Evolutionary conservation across 306 rosid genomes (phyloP), one percentile per base, ranked within the genome.

Genomic region (Vicia sativa): DNA sequence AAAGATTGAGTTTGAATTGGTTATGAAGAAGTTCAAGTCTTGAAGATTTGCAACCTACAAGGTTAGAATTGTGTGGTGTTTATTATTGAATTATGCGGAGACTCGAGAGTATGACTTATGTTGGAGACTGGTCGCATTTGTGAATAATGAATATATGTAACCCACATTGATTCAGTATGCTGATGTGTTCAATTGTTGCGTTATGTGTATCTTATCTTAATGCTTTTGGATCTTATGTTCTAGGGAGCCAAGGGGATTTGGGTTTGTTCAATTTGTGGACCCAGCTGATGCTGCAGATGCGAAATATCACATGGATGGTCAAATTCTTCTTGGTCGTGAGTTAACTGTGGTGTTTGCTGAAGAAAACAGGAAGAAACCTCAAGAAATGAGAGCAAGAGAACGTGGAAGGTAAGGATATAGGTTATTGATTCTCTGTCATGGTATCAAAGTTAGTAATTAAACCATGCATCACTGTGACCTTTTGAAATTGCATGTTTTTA

Each of bases 221-320:
- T 25, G 11, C 48, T 8, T 12, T 10, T 42, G 49, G 19, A 35
- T 70, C 31, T 67, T 50, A 15, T 82, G 82, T 48, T 78, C 53
- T 81, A 89, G 95, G 77, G 85, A 86, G 38, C 95, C 95, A 5
- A 87, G 90, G 46, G 95, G 95, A 39, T 87, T 87, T 81, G 90
- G 91, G 34, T 90, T 90, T 84, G 87, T 90, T 64, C 90, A 87
- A 62, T 90, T 46, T 70, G 79, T 88, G 58, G 92, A 87, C 63
- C 82, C 89, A 11, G 80, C 84, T 61, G 96, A 87, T 86, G 95
- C 90, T 62, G 86, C 84, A 5, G 97, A 90, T 77, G 97, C 97
- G 56, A 87, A 87, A 71, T 79, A 86, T 76, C 76, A 87, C 58
- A 75, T 90, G 90, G 97, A 91, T 62, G 95, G 92, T 62, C 90